Evolutionary conservation across 805 yeast genomes (phyloP), one percentile per base, ranked within the genome.

Genomic region (Wickerhamiella occidentalis): DNA sequence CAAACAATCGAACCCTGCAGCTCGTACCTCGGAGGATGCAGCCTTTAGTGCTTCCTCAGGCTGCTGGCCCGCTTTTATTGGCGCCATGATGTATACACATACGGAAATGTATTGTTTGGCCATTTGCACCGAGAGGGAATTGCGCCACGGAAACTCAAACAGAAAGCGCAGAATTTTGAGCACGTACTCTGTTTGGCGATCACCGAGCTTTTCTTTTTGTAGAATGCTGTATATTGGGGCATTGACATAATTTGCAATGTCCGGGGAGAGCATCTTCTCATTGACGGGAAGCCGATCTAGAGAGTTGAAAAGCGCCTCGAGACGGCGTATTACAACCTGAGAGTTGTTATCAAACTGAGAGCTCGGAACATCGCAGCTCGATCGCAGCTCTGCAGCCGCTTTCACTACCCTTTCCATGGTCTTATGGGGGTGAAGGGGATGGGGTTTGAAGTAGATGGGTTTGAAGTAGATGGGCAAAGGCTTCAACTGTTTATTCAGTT

Each of bases 171-270:
- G 55, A 15, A 76, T 68, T n/a, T 66, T 61, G 8, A 80, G 57
- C 0, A 75, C 58, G 23, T 65, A 62, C 51, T 76, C 79, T 2
- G 71, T 63, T 43, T 70, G 76, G 0, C 69, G 55, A 42, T 73
- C 76, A 2, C 73, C 69, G 1, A 79, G 58, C n/a, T 46, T 43
- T 11, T 67, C 70, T 40, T 72, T 72, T 50, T 74, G 73, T 37
- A 81, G 61, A 7, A 81, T 58, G 48, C 73, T 72, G 1, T 78
- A 71, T 2, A 81, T 56, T 0, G 87, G 86, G 11, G 77, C 71
- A 61, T 78, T 79, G 1, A 80, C 68, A 51, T 79, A 79, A 52
- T 80, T 83, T 0, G 82, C 82, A 17, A 79, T 35, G 4, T 26
- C 36, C 2, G 18, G 33, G 1, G 52, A 12, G 3, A 50, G 28